Base-by-base conservation (phyloP, 2,329 filamentous ascomycete genomes). In the Thielaviopsis musarum region DNA sequence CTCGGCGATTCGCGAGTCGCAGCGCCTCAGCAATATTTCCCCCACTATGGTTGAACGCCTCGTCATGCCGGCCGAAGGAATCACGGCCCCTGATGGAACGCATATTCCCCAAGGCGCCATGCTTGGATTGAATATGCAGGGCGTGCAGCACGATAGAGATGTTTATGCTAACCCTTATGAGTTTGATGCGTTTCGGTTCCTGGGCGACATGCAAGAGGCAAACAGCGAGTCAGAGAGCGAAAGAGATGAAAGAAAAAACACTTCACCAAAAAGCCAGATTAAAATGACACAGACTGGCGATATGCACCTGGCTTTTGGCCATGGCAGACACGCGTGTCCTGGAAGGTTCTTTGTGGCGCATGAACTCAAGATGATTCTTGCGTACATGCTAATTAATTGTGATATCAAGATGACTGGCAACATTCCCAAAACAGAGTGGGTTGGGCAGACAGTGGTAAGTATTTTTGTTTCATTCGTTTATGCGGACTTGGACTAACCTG, bases 301-400 rank as follows among this genome's bases (percentile, higher is more conserved):
- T 45, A 66, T 69, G 7, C 75, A 79, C 63, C 65, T 82, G 21
- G 70, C 75, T 0, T 83, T 83, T 66, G 79, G 80, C 0, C 77
- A 81, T 62, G 80, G 80, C 7, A 70, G 75, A 62, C 78, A 82
- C 65, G 77, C 75, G 1, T 77, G 78, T 54, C 75, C 77, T 0
- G 79, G 79, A 0, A 71, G 78, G 0, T 81, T 81, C 69, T 80
- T 81, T 61, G 77, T 78, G 0, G 73, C 76, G 0, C 73, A 78
- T 60, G 77, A 80, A 65, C 68, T 79, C 15, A 82, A 82, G 66
- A 77, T 81, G 65, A 69, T 80, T 15, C 64, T 80, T 38, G 70
- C 75, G 0, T 72, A 78, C 58, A 65, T 81, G 21, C 64, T 80
- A 1, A 66, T 75, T 41, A 76, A 79, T 61, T 81, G 79, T 64